Evolutionary conservation across 1,284 basidiomycete genomes (phyloP), one percentile per base, ranked within the genome.

Genomic region (Laetiporus sulphureus): DNA sequence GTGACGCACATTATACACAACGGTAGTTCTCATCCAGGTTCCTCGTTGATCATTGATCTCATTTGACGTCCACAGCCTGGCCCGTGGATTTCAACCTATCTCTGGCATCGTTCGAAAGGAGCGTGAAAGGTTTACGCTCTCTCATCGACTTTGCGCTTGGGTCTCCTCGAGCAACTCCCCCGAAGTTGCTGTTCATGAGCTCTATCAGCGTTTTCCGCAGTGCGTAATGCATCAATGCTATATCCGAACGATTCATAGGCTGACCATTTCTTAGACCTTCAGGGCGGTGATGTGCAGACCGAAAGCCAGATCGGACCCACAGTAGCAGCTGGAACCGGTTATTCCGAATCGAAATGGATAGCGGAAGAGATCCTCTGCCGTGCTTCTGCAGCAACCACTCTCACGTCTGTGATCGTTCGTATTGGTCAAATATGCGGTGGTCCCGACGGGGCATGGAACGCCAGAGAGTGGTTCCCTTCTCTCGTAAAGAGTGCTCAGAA

Each of bases 381-480:
- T 11, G 51, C 42, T 5, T 33, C 38, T 38, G 51, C 40, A 45
- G 49, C 41, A 27, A 52, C 41, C 1, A 47, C 44, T 1, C 46
- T 70, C 18, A 41, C 46, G 1, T 51, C 60, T 1, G 49, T 60
- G 12, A 52, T 64, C 6, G 56, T 71, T 5, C 61, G 70, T 13
- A 60, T 72, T 27, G 71, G 69, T 1, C 70, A 72, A 48, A 50
- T 72, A 16, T 59, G 58, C 30, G 68, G 70, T 3, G 45, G 51
- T 8, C 41, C 46, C 8, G 64, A 60, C 40, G 71, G 72, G 1
- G 57, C 55, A 12, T 73, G 72, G 71, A 65, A 62, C 31, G 52
- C 58, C 34, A 58, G 53, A 12, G 70, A 74, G 36, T 73, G 70
- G 69, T 52, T 71, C 10, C 69, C 71, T 1, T 54, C 60, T 34